Base-by-base conservation (phyloP, 2,329 filamentous ascomycete species). In the Aspergillus floridensis region DNA sequence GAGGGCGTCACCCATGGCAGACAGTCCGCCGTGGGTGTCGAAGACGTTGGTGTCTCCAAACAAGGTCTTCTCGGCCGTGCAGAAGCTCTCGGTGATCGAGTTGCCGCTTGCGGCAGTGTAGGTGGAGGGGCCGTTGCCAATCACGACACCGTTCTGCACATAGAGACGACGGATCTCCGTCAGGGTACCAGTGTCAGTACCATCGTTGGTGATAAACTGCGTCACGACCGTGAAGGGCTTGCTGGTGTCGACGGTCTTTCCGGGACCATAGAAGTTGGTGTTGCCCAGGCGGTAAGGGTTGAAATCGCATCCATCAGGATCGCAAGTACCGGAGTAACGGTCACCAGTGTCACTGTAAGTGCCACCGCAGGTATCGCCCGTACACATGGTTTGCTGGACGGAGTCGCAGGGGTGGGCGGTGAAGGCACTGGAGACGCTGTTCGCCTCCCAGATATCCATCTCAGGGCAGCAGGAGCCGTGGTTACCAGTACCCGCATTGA, bases 381-480 rank as follows among this genome's bases (percentile, higher is more conserved):
- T 70, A 79, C 86, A 88, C 58, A 80, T 78, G 57, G 73, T 72
- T 66, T 84, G 81, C 53, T 79, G 81, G 49, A 77, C 72, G 59
- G 71, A 76, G 57, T 75, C 76, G 80, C 88, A 90, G 48, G 85
- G 81, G 73, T 90, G 88, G 19, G 88, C 86, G 5, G 88, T 90
- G 70, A 81, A 82, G 55, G 87, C 88, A 16, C 81, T 83, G 21
- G 86, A 83, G 69, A 87, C 82, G 65, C 78, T 81, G 80, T 90
- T 89, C 66, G 87, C 86, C 77, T 90, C 86, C 86, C 86, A 89
- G 73, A 87, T 81, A 66, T 89, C 87, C 82, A 90, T 86, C 74
- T 89, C 87, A 48, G 82, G 76, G 73, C 87, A 89, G 81, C 87
- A 89, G 44, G 86, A 79, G 61, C 87, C 87, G 53, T 81, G 76